These are phyloP conservation scores for Mycena vulgaris DNA, from an alignment of 768 basidiomycete species.

Conservation along the genomic window DNA sequence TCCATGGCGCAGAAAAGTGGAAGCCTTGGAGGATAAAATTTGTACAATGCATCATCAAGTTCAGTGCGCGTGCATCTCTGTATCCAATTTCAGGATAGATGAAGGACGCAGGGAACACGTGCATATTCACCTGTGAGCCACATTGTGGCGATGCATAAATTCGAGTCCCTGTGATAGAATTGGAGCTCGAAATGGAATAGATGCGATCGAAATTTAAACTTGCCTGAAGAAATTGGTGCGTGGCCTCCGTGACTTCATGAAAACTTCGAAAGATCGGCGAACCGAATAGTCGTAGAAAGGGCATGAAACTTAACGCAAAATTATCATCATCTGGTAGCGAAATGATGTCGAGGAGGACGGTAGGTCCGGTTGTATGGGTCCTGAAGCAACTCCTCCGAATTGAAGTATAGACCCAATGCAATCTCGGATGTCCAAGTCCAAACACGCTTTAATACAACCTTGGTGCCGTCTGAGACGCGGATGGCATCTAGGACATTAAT, in stretches of 20 bases:
- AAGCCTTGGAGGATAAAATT: background rate
- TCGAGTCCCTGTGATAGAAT: slow-evolving; percentile 16
- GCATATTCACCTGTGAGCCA: slow-evolving; percentile 26
- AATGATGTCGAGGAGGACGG: slow-evolving; percentile 33
- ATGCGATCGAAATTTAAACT: background rate
- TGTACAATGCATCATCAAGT: background rate
- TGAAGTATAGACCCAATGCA: slow-evolving; percentile 12
- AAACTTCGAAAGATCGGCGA: slow-evolving; percentile 27
- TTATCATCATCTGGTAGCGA: slow-evolving; percentile 19
- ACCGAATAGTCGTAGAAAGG: slow-evolving; percentile 27
- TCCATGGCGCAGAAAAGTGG: background rate
- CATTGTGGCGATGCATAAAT: slow-evolving; percentile 34
- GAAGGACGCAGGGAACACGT: background rate
- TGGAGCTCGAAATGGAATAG: background rate
- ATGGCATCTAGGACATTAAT: slow-evolving; percentile 14
- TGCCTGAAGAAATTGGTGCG: slow-evolving; percentile 36
- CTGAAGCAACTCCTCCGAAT: background rate
- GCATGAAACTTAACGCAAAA: slow-evolving; percentile 34
- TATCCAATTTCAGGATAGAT: background rate
- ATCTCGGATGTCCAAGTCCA: slow-evolving; percentile 19
- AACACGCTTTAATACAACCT: slow-evolving; percentile 28
- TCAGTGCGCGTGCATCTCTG: background rate
- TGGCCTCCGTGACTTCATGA: slow-evolving; percentile 33
- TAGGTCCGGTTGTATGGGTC: slow-evolving; percentile 37
- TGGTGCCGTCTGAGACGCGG: slow-evolving; percentile 8